Evolutionary conservation across 73 alveolate genomes (phyloP).

Genomic region (Paramecium caudatum): DNA sequence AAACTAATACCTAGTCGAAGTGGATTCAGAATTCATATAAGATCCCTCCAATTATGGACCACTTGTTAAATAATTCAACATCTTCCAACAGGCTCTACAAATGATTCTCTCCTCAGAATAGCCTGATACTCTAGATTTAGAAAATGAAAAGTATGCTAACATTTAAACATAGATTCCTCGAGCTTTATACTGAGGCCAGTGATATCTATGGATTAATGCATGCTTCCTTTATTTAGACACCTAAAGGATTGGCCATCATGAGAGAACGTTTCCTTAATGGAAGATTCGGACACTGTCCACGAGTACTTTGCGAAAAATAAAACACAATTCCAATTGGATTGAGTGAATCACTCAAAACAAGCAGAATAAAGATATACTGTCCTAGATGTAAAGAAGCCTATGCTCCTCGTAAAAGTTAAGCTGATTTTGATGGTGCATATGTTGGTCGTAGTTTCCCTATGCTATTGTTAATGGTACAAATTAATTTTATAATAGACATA

Average conservation of each 20-base stretch:
- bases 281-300: constrained; percentile 95
- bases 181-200: constrained; percentile 86
- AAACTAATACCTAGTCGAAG: constrained; percentile 29
- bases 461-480: constrained; percentile 78
- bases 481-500: constrained; percentile 42
- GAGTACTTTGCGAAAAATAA: constrained; percentile 91
- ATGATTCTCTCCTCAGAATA: constrained; percentile 74
- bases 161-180: constrained; percentile 81
- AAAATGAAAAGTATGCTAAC: constrained; percentile 76
- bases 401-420: constrained; percentile 87
- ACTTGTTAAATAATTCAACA: neutral
- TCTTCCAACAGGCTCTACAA: constrained; percentile 30
- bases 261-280: constrained; percentile 89
- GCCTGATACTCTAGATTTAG: constrained; percentile 65
- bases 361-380: constrained; percentile 95
- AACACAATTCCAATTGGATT: constrained; percentile 91
- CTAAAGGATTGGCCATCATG: constrained; percentile 93
- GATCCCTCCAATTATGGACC: constrained; percentile 22
- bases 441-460: constrained; percentile 92
- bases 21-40: constrained; percentile 49
- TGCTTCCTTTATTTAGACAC: constrained; percentile 83
- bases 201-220: constrained; percentile 91
- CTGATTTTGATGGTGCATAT: constrained; percentile 97
- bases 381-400: constrained; percentile 96
- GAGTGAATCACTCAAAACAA: constrained; percentile 89